Percentiles rank a stretch among this genome's conserved stretches.
These are phyloP conservation scores for Mortierella sp. DNA, from an alignment of 371 early-diverging fungal genomes.

Conservation along the genomic window DNA sequence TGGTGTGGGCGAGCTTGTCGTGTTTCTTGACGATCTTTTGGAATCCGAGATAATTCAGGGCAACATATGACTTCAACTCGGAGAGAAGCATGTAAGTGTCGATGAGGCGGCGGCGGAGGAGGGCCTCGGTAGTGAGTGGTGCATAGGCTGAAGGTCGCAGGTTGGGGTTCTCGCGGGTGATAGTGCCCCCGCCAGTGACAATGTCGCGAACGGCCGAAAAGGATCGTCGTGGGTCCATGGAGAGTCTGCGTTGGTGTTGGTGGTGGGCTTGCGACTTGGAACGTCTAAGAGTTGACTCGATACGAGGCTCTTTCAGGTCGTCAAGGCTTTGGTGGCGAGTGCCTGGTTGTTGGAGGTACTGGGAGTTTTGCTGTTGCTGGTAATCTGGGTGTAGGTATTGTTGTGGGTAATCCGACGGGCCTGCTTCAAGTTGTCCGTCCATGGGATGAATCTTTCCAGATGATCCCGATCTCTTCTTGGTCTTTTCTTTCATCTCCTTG, in stretches of 20 bases:
- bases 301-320: neutral
- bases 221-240: constrained; percentile 25
- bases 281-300: constrained; percentile 20
- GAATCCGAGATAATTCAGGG: constrained; percentile 97
- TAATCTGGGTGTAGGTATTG: neutral
- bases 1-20: constrained; percentile 86
- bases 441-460: constrained; percentile 13
- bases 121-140: constrained; percentile 49
- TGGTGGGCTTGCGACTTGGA: constrained; percentile 3
- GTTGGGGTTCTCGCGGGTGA: constrained; percentile 35
- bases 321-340: constrained; percentile 20
- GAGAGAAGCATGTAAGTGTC: constrained; percentile 65
- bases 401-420: neutral
- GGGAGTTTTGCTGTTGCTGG: neutral
- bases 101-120: constrained; percentile 51
- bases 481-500: constrained; percentile 12
- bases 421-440: neutral
- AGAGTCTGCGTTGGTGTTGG: constrained; percentile 26
- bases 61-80: constrained; percentile 92
- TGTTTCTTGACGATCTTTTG: constrained; percentile 97
- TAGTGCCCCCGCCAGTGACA: constrained; percentile 29
- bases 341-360: neutral
- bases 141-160: constrained; percentile 43
- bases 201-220: constrained; percentile 36
- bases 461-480: neutral